These are phyloP conservation scores for Kitagawia praeruptora DNA, from an alignment of 129 eudicot species.

Conservation along the genomic window DNA sequence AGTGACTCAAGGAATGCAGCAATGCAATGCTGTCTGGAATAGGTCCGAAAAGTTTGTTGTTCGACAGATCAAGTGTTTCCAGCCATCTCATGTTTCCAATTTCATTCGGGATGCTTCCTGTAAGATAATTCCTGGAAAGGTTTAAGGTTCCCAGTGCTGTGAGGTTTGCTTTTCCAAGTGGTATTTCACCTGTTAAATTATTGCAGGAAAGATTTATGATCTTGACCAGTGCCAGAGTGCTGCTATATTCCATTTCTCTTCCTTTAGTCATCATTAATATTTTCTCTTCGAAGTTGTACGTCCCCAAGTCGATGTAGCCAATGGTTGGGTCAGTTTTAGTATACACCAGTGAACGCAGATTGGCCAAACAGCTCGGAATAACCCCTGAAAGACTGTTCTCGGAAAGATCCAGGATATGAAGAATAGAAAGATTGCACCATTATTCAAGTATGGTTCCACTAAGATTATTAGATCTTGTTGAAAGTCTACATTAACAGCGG, in stretches of 20 bases:
- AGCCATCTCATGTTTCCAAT: slow-evolving; percentile 8
- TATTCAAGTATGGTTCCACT: slow-evolving; percentile 7
- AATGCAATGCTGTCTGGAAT: slow-evolving; percentile 1
- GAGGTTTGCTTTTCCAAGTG: slow-evolving; percentile 6
- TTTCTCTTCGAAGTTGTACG: not conserved
- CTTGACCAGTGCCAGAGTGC: not conserved
- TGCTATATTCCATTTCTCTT: slow-evolving; percentile 16
- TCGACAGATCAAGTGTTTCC: slow-evolving; percentile 6
- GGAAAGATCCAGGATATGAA: slow-evolving; percentile 8
- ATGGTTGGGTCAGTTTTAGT: not conserved
- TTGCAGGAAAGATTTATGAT: slow-evolving; percentile 12
- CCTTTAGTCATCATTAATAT: slow-evolving; percentile 20
- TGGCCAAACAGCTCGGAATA: slow-evolving; percentile 1
- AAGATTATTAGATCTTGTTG: not conserved
- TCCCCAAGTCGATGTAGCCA: accelerated
- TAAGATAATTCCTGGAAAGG: not conserved
- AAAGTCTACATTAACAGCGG: too few relatives aligned
- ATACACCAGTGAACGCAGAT: not conserved
- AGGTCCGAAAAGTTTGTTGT: not conserved
- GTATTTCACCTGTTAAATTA: slow-evolving; percentile 5
- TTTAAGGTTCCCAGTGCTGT: not conserved
- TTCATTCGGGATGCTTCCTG: slow-evolving; percentile 5
- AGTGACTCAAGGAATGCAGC: not conserved
- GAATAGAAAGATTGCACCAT: not conserved
- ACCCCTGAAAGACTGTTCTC: slow-evolving; percentile 6